phyloP scores from a whole-genome alignment of 148 eudicot genomes.

The Amaranthus cruentus region DNA sequence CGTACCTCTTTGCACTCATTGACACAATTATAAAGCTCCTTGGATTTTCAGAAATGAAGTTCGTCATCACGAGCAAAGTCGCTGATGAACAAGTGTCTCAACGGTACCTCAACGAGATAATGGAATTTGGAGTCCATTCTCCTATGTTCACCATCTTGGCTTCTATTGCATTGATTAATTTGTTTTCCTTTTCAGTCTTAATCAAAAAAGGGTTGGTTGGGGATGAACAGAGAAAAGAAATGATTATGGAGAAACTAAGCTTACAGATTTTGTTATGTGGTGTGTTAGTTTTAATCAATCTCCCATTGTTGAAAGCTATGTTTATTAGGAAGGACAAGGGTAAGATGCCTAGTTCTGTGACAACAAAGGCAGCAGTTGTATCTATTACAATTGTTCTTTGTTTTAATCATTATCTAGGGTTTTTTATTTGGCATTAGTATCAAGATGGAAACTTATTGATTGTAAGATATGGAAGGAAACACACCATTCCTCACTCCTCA shows the following conservation, averaged over 20 bases:
- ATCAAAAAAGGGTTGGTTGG: constrained; percentile 9
- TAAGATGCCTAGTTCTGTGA: constrained; percentile 54
- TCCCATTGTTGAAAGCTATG: constrained; percentile 55
- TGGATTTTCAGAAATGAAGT: constrained; percentile 46
- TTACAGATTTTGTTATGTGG: constrained; percentile 54
- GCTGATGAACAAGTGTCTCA: constrained; percentile 34
- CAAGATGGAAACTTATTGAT: background rate
- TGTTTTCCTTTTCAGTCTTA: constrained; percentile 33
- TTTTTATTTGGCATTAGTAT: background rate
- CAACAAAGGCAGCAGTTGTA: constrained; percentile 34
- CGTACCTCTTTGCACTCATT: constrained; percentile 54
- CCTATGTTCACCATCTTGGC: constrained; percentile 57
- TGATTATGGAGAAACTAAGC: constrained; percentile 23
- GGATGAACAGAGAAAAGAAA: background rate
- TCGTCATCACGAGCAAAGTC: constrained; percentile 56
- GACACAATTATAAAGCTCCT: constrained; percentile 37
- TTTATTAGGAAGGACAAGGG: constrained; percentile 68
- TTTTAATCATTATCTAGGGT: constrained; percentile 12
- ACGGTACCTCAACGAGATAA: constrained; percentile 56
- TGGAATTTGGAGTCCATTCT: constrained; percentile 65
- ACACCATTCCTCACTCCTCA: too few relatives aligned
- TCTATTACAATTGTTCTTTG: constrained; percentile 40
- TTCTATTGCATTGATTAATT: constrained; percentile 50
- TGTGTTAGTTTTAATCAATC: constrained; percentile 44
- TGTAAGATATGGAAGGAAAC: background rate